Evolutionary conservation across 1,139 yeast species (phyloP).

Genomic region (Debaryomyces robertsiae): DNA sequence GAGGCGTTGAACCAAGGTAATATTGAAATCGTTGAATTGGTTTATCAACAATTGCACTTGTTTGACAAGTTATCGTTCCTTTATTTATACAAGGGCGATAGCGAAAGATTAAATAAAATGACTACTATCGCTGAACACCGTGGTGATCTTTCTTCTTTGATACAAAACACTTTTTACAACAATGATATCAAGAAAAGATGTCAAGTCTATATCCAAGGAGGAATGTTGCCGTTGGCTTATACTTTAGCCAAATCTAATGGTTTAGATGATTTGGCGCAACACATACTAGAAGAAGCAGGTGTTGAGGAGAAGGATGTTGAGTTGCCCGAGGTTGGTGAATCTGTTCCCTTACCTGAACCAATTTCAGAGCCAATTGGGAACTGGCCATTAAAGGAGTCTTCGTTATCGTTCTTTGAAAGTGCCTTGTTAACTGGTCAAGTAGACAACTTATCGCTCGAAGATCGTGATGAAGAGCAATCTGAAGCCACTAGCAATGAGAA

Average conservation of each 20-base stretch:
- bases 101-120: conserved; percentile 76
- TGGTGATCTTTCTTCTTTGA: conserved; percentile 75
- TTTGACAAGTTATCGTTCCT: conserved; percentile 90
- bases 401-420: conserved; percentile 79
- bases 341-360: conserved; percentile 49
- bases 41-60: conserved; percentile 82
- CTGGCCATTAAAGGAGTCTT: conserved; percentile 84
- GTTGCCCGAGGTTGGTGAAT: conserved; percentile 57
- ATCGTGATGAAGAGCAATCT: conserved; percentile 25
- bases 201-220: conserved; percentile 71
- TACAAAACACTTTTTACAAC: conserved; percentile 80
- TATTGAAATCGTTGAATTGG: conserved; percentile 79
- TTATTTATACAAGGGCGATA: conserved; percentile 82
- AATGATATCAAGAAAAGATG: conserved; percentile 79
- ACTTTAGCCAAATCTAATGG: conserved; percentile 91
- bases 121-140: conserved; percentile 87
- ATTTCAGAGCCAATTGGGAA: conserved; percentile 49
- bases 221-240: conserved; percentile 87
- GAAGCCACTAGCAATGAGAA: conserved; percentile 18
- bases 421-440: conserved; percentile 76
- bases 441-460: conserved; percentile 62
- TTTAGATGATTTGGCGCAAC: conserved; percentile 69
- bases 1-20: conserved; percentile 94
- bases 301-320: conserved; percentile 66
- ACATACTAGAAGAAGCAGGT: conserved; percentile 70